These are phyloP conservation scores for Cinnamomum micranthum DNA, from an alignment of 164 flowering plant species.

Conservation along the genomic window DNA sequence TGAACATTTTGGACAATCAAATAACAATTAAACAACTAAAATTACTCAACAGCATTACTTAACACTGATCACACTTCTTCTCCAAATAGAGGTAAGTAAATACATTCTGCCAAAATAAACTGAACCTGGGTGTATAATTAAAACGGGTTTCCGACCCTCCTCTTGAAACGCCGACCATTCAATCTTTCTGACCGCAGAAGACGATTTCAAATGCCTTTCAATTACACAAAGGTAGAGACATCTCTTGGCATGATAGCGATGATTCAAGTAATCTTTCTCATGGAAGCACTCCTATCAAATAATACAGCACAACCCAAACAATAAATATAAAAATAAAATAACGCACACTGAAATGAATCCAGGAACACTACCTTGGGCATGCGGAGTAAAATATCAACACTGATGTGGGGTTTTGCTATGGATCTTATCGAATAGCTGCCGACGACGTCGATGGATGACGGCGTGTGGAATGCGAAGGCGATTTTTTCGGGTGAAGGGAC, in stretches of 20 bases:
- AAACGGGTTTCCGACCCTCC: slow-evolving; percentile 87
- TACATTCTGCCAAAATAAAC: background rate
- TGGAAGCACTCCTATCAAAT: slow-evolving; percentile 70
- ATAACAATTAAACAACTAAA: background rate
- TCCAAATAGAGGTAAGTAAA: no score
- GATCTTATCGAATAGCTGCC: slow-evolving; percentile 70
- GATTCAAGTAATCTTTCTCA: slow-evolving; percentile 84
- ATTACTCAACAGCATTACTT: background rate
- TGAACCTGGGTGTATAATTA: slow-evolving; percentile 70
- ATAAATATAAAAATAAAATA: background rate
- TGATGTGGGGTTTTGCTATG: slow-evolving; percentile 53
- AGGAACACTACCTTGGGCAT: slow-evolving; percentile 70
- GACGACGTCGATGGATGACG: slow-evolving; percentile 48
- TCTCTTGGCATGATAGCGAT: slow-evolving; percentile 92
- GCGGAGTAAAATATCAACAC: slow-evolving; percentile 64
- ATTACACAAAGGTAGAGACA: slow-evolving; percentile 76
- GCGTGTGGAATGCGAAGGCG: slow-evolving; percentile 70
- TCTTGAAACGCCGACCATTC: slow-evolving; percentile 76
- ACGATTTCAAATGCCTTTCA: slow-evolving; percentile 49
- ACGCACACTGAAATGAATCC: background rate
- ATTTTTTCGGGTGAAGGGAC: slow-evolving; percentile 57
- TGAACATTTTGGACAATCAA: background rate
- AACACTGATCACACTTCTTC: background rate
- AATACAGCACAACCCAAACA: background rate
- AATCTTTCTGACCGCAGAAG: slow-evolving; percentile 37